Percentiles rank a stretch among this genome's conserved stretches.
phyloP scores from a whole-genome alignment of 1,284 basidiomycete species.

The Ganoderma resinaceum region DNA sequence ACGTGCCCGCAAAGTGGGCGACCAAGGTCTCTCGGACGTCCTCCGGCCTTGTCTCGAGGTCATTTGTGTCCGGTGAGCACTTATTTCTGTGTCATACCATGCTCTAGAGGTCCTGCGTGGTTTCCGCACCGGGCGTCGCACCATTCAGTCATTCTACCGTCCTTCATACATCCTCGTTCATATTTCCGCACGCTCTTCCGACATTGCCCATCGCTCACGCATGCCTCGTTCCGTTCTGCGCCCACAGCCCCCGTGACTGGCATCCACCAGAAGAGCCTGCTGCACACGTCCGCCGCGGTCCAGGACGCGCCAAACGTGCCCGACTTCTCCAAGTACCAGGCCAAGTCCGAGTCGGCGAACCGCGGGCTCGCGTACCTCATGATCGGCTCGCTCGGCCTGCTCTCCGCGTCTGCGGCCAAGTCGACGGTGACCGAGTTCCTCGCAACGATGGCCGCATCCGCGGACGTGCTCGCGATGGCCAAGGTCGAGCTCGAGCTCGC shows the following conservation, averaged over 20 bases:
- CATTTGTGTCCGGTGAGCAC: slow-evolving; percentile 73
- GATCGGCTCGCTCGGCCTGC: slow-evolving; percentile 94
- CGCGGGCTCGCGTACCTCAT: slow-evolving; percentile 96
- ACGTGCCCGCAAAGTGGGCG: slow-evolving; percentile 72
- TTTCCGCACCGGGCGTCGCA: neutral
- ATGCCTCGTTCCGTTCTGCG: neutral
- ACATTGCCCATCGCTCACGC: slow-evolving; percentile 6
- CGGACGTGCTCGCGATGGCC: slow-evolving; percentile 97
- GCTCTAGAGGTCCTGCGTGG: neutral
- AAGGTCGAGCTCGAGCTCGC: slow-evolving; percentile 97
- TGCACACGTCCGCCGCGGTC: slow-evolving; percentile 73
- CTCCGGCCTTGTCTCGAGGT: slow-evolving; percentile 70
- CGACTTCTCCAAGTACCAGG: slow-evolving; percentile 87
- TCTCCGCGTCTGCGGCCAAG: slow-evolving; percentile 95
- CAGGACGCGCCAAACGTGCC: slow-evolving; percentile 83
- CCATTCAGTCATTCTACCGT: neutral
- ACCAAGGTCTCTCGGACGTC: slow-evolving; percentile 59
- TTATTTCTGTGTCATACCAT: neutral
- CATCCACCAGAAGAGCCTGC: slow-evolving; percentile 70
- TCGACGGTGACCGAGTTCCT: slow-evolving; percentile 95
- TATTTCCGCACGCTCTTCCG: neutral
- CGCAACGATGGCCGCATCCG: slow-evolving; percentile 95
- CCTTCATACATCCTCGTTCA: neutral
- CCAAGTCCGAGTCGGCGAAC: slow-evolving; percentile 74
- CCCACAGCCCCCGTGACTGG: slow-evolving; percentile 55